Evolutionary conservation across 495 filamentous ascomycete species (phyloP).

Genomic region (Aspergillus indologenus): DNA sequence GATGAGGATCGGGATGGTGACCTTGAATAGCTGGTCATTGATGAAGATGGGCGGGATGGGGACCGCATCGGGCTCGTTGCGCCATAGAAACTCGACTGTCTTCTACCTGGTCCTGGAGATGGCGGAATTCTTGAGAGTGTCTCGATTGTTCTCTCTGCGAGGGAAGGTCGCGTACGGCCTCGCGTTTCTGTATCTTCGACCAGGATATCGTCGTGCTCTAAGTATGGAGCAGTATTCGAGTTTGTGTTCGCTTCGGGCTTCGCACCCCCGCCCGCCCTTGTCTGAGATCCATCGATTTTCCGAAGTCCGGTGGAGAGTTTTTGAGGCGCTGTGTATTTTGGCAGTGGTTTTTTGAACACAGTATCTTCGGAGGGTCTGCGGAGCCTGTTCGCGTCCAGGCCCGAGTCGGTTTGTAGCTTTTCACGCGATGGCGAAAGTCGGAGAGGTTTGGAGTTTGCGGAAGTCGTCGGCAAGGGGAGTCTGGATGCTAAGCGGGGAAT

Average conservation of each 20-base stretch:
- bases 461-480: constrained; percentile 43
- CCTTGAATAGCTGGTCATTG: constrained; percentile 47
- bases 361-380: constrained; percentile 42
- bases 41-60: constrained; percentile 53
- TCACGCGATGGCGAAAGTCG: constrained; percentile 47
- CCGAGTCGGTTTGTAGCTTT: constrained; percentile 40
- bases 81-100: constrained; percentile 61
- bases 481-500: constrained; percentile 43
- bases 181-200: constrained; percentile 27
- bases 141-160: constrained; percentile 68
- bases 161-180: constrained; percentile 47
- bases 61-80: constrained; percentile 55
- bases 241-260: constrained; percentile 19
- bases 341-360: constrained; percentile 36
- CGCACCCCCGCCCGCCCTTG: constrained; percentile 18
- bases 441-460: constrained; percentile 33
- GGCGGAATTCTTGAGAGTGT: constrained; percentile 62
- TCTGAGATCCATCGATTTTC: constrained; percentile 19
- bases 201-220: constrained; percentile 8
- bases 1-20: constrained; percentile 48
- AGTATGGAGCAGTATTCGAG: constrained; percentile 7
- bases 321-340: constrained; percentile 27
- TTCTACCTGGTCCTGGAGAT: constrained; percentile 55
- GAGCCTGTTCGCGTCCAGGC: constrained; percentile 34
- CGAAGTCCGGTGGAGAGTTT: constrained; percentile 19